Evolutionary conservation across 2,329 filamentous ascomycete genomes (phyloP).

Genomic region (Sclerotinia minor): DNA sequence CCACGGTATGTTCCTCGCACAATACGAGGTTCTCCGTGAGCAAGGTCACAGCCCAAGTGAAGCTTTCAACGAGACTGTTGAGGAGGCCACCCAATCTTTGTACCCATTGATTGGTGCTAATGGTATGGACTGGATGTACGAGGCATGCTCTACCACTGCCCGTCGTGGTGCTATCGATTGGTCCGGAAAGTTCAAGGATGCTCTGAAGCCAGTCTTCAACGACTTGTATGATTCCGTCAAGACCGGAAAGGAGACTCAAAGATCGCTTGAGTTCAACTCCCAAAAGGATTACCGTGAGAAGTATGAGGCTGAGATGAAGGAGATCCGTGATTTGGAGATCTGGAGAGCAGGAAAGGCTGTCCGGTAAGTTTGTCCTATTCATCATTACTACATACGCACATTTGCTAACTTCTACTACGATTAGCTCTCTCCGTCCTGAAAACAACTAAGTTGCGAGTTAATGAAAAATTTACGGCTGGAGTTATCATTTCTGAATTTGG

Average conservation of each 20-base stretch:
- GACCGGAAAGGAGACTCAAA: conserved; percentile 90
- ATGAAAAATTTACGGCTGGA: conserved; percentile 24
- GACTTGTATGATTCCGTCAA: conserved; percentile 91
- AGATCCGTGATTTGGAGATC: conserved; percentile 98
- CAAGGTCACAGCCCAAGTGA: conserved; percentile 95
- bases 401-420: conserved; percentile 28
- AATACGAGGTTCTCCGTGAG: conserved; percentile 99
- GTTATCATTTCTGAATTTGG: conserved; percentile 36
- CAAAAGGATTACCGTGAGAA: conserved; percentile 94
- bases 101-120: conserved; percentile 97
- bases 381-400: conserved; percentile 13
- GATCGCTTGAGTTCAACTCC: conserved; percentile 95
- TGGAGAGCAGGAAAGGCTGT: conserved; percentile 99
- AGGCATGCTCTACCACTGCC: conserved; percentile 97
- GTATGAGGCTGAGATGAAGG: conserved; percentile 97
- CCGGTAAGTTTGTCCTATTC: conserved; percentile 55
- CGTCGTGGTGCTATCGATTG: conserved; percentile 99
- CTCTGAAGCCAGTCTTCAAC: conserved; percentile 98
- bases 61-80: conserved; percentile 99
- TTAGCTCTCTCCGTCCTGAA: conserved; percentile 76
- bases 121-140: conserved; percentile 99
- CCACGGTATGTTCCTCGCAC: conserved; percentile 99
- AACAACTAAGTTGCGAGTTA: conserved; percentile 64
- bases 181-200: conserved; percentile 95
- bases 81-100: conserved; percentile 97